Conservation (phyloP, 2,329 filamentous ascomycete species). For the Elsinoe ampelina region DNA sequence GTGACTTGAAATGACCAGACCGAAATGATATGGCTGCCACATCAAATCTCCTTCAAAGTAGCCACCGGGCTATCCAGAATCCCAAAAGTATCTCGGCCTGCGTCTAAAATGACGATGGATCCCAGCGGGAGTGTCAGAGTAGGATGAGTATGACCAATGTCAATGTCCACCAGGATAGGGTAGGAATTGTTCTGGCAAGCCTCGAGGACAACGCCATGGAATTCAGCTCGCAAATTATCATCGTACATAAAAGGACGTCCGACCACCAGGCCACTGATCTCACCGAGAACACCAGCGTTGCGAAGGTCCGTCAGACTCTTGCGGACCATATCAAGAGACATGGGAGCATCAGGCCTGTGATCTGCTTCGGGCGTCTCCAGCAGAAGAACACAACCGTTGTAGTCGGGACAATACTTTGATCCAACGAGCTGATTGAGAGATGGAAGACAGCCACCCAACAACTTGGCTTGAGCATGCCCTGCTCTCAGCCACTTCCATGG, state of each 20-base stretch:
- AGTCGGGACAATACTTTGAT: constrained; percentile 8
- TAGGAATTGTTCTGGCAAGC: no score
- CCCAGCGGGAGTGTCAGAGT: constrained; percentile 16
- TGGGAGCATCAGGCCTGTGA: not conserved
- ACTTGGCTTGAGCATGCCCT: constrained; percentile 12
- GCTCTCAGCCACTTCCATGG: constrained; percentile 16
- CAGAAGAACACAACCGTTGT: constrained; percentile 7
- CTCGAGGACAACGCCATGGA: no score
- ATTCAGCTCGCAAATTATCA: not conserved
- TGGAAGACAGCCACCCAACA: constrained; percentile 15
- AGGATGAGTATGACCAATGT: constrained; percentile 6
- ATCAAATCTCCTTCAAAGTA: not conserved
- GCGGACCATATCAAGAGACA: not conserved
- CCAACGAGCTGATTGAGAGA: constrained; percentile 12
- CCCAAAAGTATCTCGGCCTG: not conserved
- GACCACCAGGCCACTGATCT: constrained; percentile 13
- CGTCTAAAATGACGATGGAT: constrained; percentile 2
- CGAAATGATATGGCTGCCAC: no score
- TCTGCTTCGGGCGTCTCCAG: constrained; percentile 15
- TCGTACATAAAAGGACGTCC: constrained; percentile 15
- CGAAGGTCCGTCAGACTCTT: constrained; percentile 8
- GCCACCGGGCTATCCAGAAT: not conserved
- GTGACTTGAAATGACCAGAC: no score
- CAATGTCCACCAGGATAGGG: no score
- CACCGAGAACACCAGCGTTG: constrained; percentile 6